phyloP scores from a whole-genome alignment of 1,139 yeast species.

The Yamadazyma mexicana region DNA sequence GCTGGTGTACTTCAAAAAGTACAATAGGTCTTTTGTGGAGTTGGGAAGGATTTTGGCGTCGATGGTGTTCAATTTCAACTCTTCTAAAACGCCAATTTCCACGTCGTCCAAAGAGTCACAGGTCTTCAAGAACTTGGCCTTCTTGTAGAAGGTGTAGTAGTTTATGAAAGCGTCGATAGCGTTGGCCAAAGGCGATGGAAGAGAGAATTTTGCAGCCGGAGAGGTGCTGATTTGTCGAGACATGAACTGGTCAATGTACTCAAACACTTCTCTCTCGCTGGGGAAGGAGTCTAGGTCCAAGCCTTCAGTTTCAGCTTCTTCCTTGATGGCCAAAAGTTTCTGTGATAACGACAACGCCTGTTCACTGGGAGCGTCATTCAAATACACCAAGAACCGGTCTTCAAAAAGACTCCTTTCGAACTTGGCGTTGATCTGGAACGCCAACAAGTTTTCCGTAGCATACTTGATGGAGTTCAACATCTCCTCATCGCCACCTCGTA shows the following conservation, averaged over 20 bases:
- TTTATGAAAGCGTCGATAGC: constrained; percentile 55
- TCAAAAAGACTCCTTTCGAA: constrained; percentile 80
- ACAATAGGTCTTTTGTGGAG: constrained; percentile 36
- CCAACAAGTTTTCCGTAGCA: constrained; percentile 77
- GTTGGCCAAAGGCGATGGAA: constrained; percentile 60
- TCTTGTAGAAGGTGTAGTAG: constrained; percentile 34
- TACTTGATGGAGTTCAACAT: constrained; percentile 67
- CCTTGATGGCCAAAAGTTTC: constrained; percentile 14
- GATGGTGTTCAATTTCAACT: constrained; percentile 25
- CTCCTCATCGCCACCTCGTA: constrained; percentile 74
- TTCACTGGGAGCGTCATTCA: constrained; percentile 19
- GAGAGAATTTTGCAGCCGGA: constrained; percentile 69
- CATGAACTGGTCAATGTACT: constrained; percentile 52
- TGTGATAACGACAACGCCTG: constrained; percentile 8
- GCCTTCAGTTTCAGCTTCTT: constrained; percentile 7
- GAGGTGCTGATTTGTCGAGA: constrained; percentile 64
- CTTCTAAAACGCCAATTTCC: constrained; percentile 24
- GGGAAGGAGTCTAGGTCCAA: constrained; percentile 18
- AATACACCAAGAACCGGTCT: constrained; percentile 53
- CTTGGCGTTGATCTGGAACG: constrained; percentile 72
- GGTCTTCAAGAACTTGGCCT: constrained; percentile 23
- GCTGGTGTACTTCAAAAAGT: constrained; percentile 38
- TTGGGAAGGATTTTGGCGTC: constrained; percentile 33
- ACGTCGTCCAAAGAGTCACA: constrained; percentile 22
- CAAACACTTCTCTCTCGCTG: constrained; percentile 35